Evolutionary conservation across 1,284 basidiomycete species (phyloP).

Genomic region (Fistulina hepatica): DNA sequence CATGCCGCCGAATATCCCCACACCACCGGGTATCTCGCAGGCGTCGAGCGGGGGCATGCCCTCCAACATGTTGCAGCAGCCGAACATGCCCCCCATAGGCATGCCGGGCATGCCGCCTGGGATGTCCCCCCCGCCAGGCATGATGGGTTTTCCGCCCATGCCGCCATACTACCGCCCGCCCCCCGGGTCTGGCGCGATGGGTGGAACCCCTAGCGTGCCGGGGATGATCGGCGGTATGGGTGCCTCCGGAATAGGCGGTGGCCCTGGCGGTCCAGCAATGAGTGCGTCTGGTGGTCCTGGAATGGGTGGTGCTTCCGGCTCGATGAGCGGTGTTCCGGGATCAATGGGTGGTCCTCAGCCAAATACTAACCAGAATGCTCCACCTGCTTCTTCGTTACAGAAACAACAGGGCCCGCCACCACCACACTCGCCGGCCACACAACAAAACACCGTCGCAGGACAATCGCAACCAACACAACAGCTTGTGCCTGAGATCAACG

Average conservation of each 20-base stretch:
- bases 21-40: constrained; percentile 7
- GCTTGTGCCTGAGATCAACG: constrained; percentile 25
- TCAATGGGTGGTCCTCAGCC: neutral
- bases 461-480: too few species aligned
- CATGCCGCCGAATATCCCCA: constrained; percentile 22
- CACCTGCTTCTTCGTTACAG: neutral
- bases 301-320: too few species aligned
- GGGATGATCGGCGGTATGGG: neutral
- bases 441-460: too few species aligned
- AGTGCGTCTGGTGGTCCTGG: too few species aligned
- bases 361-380: neutral
- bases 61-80: constrained; percentile 5
- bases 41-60: constrained; percentile 5
- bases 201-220: constrained; percentile 18
- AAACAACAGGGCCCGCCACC: neutral
- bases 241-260: constrained; percentile 2
- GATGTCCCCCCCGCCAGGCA: too few species aligned
- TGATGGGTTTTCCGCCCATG: too few species aligned
- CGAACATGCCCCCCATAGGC: constrained; percentile 15
- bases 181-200: constrained; percentile 12
- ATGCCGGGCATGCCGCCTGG: constrained; percentile 25
- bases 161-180: constrained; percentile 37
- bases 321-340: too few species aligned
- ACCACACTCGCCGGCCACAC: constrained; percentile 8
- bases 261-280: neutral